These are phyloP conservation scores for Gryganskiella cystojenkinii DNA, from an alignment of 192 early-diverging fungal species.

Conservation along the genomic window DNA sequence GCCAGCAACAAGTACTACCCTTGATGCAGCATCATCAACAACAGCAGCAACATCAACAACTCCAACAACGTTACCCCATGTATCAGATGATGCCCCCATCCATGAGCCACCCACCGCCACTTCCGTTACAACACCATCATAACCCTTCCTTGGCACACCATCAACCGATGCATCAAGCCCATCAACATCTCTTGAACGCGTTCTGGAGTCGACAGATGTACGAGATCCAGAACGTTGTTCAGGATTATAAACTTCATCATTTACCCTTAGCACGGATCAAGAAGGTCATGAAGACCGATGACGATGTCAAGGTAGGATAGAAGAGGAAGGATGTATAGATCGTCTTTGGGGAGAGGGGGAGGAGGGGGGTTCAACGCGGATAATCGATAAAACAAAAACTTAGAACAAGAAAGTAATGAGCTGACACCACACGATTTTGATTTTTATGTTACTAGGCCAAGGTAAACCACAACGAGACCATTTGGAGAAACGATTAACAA, in stretches of 20 bases:
- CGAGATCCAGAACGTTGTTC: slow-evolving; percentile 70
- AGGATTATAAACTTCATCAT: slow-evolving; percentile 92
- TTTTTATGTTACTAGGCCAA: neutral
- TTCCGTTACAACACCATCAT: slow-evolving; percentile 39
- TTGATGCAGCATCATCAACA: slow-evolving; percentile 6
- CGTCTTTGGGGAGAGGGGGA: neutral
- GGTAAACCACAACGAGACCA: too few species aligned
- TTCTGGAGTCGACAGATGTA: slow-evolving; percentile 81
- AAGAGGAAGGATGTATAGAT: neutral
- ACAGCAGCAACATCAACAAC: slow-evolving; percentile 4
- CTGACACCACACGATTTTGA: too few species aligned
- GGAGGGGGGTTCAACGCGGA: too few species aligned
- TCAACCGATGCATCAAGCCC: slow-evolving; percentile 50
- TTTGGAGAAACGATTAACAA: too few species aligned
- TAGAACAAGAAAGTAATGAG: too few species aligned
- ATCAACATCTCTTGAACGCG: slow-evolving; percentile 53
- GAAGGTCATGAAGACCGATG: slow-evolving; percentile 98
- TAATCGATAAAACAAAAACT: neutral
- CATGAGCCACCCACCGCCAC: slow-evolving; percentile 47
- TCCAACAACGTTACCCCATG: slow-evolving; percentile 19
- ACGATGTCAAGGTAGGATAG: slow-evolving; percentile 93
- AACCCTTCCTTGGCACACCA: slow-evolving; percentile 41
- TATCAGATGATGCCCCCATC: slow-evolving; percentile 34
- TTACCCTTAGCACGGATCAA: slow-evolving; percentile 96
- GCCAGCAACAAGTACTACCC: slow-evolving; percentile 8